Evolutionary conservation across 1,284 basidiomycete species (phyloP), one percentile per base, ranked within the genome.

Genomic region (Ganoderma leucocontextum): DNA sequence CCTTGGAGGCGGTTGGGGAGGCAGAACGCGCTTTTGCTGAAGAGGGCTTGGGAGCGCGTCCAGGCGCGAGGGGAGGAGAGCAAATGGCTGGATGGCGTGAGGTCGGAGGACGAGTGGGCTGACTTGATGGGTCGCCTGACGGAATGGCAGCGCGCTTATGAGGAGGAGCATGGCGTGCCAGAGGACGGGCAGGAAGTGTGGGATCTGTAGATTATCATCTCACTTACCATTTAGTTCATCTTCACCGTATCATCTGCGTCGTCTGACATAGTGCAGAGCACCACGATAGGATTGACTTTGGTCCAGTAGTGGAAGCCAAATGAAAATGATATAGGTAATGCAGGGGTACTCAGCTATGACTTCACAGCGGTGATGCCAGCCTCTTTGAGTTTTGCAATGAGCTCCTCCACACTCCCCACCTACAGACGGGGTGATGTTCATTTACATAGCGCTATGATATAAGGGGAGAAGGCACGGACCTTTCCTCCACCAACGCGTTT

Each of bases 401-500:
- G 86, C 81, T 98, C 95, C 75, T 98, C 96, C 1, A 99, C 96
- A 64, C 84, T 91, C 70, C 87, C 90, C 61, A 94, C 92, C 91
- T 92, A 74, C 5, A 25, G 9, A 25, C 19, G 65, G 39, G 29
- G 13, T 25, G 10, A 12, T 19, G 13, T 17, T 25, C 13, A 25
- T 29, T 4, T 25, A 12, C 47, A 25, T 25, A 36, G 22, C 25
- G 52, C n/a, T 33, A 65, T 61, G 17, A 19, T 22, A 29, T 19
- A 15, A 10, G n/a, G 29, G 29, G 29, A 41, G 60, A 52, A 42
- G 19, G 19, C 38, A 73, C 82, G 70, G 57, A 96, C 96, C 89
- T 98, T 99, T 68, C 89, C 91, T 63, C 97, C 97, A 25, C 98
- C 97, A 65, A 94, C 87, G 67, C 97, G 91, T 81, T 95, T 93